These are phyloP conservation scores for Monosporozyma solicola DNA, from an alignment of 805 yeast genomes.

Conservation along the genomic window DNA sequence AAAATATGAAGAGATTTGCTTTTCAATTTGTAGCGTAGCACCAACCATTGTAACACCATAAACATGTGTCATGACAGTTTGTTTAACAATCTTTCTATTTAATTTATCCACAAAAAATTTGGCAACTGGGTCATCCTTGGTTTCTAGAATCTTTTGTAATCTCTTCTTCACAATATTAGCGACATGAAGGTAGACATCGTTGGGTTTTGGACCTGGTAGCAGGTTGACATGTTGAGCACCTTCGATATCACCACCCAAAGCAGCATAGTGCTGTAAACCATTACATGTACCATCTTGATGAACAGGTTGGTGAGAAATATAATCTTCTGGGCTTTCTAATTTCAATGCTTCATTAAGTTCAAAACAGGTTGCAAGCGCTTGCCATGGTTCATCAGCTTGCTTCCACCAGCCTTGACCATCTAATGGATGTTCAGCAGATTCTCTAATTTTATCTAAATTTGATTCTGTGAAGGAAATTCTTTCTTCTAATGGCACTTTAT, in stretches of 20 bases:
- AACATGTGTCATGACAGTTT: conserved; percentile 96
- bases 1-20: conserved; percentile 57
- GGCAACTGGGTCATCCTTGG: conserved; percentile 45
- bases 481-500: conserved; percentile 59
- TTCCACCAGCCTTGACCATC: conserved; percentile 56
- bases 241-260: conserved; percentile 74
- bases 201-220: conserved; percentile 62
- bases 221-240: conserved; percentile 77
- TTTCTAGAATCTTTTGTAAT: conserved; percentile 44
- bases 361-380: conserved; percentile 59
- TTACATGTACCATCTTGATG: conserved; percentile 87
- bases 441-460: conserved; percentile 44
- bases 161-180: conserved; percentile 52
- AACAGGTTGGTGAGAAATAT: conserved; percentile 62
- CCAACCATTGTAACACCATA: conserved; percentile 95
- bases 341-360: conserved; percentile 56
- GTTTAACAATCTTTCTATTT: conserved; percentile 84
- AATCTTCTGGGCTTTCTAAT: conserved; percentile 55
- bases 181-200: conserved; percentile 67
- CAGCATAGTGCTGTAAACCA: conserved; percentile 82
- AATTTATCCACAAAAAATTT: conserved; percentile 46
- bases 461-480: conserved; percentile 52
- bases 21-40: conserved; percentile 80
- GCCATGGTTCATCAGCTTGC: conserved; percentile 78
- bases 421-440: conserved; percentile 57